phyloP scores from a whole-genome alignment of 2,329 filamentous ascomycete species.

The Aspergillus eucalypticola region DNA sequence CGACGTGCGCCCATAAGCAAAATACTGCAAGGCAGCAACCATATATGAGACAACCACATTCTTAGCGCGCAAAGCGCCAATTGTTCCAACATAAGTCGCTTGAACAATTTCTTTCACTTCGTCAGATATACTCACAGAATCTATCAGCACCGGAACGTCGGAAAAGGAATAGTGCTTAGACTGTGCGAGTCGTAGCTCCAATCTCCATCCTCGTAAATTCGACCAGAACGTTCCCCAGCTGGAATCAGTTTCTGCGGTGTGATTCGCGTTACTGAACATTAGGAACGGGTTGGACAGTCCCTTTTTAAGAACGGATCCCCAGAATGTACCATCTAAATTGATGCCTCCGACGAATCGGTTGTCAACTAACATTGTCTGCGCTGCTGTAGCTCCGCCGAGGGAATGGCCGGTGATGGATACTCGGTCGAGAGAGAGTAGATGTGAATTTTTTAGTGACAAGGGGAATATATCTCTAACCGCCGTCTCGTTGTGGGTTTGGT shows the following conservation, averaged over 20 bases:
- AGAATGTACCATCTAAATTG: slow-evolving; percentile 23
- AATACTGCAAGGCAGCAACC: neutral
- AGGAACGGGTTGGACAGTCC: slow-evolving; percentile 18
- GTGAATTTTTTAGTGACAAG: neutral
- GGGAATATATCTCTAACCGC: neutral
- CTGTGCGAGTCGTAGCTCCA: slow-evolving; percentile 18
- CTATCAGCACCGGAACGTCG: slow-evolving; percentile 8
- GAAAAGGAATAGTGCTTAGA: slow-evolving; percentile 21
- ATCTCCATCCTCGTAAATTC: slow-evolving; percentile 17
- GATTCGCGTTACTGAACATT: slow-evolving; percentile 16
- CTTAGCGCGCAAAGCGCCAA: neutral
- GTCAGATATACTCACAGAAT: neutral
- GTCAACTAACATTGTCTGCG: slow-evolving; percentile 18
- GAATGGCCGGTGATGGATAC: slow-evolving; percentile 26
- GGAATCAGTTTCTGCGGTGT: slow-evolving; percentile 19
- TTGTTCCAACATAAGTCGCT: neutral
- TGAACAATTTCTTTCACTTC: neutral
- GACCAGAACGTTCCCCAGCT: slow-evolving; percentile 17
- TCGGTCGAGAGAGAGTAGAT: neutral
- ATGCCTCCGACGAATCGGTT: slow-evolving; percentile 21
- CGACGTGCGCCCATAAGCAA: neutral
- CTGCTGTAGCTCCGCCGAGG: slow-evolving; percentile 25
- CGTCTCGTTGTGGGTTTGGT: slow-evolving; percentile 5
- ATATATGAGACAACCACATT: neutral
- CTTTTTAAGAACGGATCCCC: slow-evolving; percentile 15